These are phyloP conservation scores for Dactylella cylindrospora DNA, from an alignment of 2,329 filamentous ascomycete species.

Conservation along the genomic window DNA sequence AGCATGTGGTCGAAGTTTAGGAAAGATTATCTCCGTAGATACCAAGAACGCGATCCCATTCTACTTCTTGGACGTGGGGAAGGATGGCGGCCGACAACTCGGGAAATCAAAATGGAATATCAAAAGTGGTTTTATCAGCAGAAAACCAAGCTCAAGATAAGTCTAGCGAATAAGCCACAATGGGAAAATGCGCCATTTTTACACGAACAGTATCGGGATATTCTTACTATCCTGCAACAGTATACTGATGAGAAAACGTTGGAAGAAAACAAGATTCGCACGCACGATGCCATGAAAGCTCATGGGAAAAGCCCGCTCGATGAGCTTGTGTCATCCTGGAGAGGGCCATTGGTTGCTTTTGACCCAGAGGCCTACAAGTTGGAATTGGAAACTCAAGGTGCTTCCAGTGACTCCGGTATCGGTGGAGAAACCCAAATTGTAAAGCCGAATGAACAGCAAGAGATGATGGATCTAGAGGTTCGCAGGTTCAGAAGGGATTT, in stretches of 20 bases:
- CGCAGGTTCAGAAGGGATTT: slow-evolving; percentile 20
- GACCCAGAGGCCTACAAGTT: slow-evolving; percentile 17
- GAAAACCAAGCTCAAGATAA: slow-evolving; percentile 1
- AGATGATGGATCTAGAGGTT: slow-evolving; percentile 4
- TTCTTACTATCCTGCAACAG: slow-evolving; percentile 14
- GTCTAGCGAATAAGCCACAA: slow-evolving; percentile 10
- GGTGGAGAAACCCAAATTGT: slow-evolving; percentile 6
- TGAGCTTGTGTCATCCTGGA: slow-evolving; percentile 11
- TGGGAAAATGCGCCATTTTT: slow-evolving; percentile 28
- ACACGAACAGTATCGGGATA: slow-evolving; percentile 10
- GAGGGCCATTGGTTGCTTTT: not conserved
- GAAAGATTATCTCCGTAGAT: slow-evolving; percentile 13
- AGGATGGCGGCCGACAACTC: slow-evolving; percentile 16
- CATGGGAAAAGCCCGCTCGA: slow-evolving; percentile 1
- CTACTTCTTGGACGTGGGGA: slow-evolving; percentile 18
- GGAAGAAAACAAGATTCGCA: slow-evolving; percentile 3
- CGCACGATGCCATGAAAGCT: too few species aligned
- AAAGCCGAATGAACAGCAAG: not conserved
- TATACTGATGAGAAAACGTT: slow-evolving; percentile 4
- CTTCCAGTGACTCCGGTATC: too few species aligned
- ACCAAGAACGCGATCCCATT: slow-evolving; percentile 20
- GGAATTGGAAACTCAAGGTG: slow-evolving; percentile 1
- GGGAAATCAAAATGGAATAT: slow-evolving; percentile 25
- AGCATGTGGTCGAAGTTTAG: slow-evolving; percentile 38
- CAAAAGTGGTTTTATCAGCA: slow-evolving; percentile 9